Evolutionary conservation across 116 monocot genomes (phyloP).

Genomic region (Papilionanthe hybrid): DNA sequence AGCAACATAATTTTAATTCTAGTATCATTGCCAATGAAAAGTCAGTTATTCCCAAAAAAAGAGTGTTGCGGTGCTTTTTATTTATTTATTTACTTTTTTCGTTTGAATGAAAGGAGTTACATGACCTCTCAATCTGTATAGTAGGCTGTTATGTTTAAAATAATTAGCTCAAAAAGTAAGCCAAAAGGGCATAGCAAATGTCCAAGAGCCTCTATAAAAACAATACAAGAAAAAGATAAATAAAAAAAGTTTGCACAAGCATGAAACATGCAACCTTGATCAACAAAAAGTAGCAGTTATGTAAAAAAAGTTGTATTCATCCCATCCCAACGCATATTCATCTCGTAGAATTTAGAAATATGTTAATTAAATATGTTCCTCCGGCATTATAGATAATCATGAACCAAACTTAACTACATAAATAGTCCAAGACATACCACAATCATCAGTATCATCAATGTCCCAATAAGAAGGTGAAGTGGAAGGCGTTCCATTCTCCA

Average conservation of each 20-base stretch:
- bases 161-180: not conserved
- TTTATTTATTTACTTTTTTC: no score
- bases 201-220: not conserved
- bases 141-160: not conserved
- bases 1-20: not conserved
- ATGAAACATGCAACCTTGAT: not conserved
- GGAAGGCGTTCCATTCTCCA: slow-evolving; percentile 71
- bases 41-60: not conserved
- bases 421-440: slow-evolving; percentile 15
- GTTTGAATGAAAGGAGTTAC: not conserved
- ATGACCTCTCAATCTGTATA: not conserved
- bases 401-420: not conserved
- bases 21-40: not conserved
- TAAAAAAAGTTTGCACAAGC: not conserved
- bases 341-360: not conserved
- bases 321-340: not conserved
- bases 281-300: not conserved
- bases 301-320: not conserved
- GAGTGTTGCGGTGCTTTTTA: not conserved
- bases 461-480: slow-evolving; percentile 82
- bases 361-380: not conserved
- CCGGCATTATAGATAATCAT: not conserved
- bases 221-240: not conserved
- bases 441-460: slow-evolving; percentile 46
- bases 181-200: not conserved